Evolutionary conservation across 2,329 filamentous ascomycete genomes (phyloP).

Genomic region (Niveomyces coronatus): DNA sequence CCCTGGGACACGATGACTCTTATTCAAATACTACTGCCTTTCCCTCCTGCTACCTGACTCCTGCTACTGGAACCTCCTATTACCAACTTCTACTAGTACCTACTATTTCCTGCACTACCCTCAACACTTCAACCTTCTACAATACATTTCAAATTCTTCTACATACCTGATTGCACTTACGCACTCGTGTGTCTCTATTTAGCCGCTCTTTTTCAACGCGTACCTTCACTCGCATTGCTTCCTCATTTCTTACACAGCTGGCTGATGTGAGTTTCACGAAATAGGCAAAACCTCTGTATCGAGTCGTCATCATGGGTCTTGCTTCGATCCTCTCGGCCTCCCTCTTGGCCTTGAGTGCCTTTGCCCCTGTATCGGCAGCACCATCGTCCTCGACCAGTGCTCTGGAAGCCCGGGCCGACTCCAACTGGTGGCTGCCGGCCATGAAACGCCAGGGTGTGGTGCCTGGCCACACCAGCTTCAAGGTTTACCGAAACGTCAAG

Average conservation of each 20-base stretch:
- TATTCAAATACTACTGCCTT: slow-evolving; percentile 2
- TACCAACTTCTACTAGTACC: too few relatives aligned
- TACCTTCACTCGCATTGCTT: slow-evolving; percentile 1
- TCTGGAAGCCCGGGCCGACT: slow-evolving; percentile 19
- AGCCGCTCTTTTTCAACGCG: too few relatives aligned
- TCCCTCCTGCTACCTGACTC: not conserved
- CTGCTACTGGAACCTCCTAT: too few relatives aligned
- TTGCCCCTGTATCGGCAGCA: slow-evolving; percentile 9
- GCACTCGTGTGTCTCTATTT: too few relatives aligned
- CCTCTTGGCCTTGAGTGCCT: slow-evolving; percentile 9
- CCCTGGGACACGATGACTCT: not conserved
- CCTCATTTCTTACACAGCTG: not conserved
- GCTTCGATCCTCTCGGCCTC: slow-evolving; percentile 8
- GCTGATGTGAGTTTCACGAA: not conserved
- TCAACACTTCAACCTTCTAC: not conserved
- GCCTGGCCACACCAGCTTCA: slow-evolving; percentile 47
- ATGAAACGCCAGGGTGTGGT: slow-evolving; percentile 60
- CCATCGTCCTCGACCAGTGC: slow-evolving; percentile 6
- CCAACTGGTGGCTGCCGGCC: slow-evolving; percentile 60
- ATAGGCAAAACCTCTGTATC: not conserved
- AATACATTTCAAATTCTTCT: slow-evolving; percentile 1
- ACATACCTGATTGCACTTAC: not conserved
- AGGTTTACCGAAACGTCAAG: slow-evolving; percentile 67
- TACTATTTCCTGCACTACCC: slow-evolving; percentile 5
- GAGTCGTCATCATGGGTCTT: slow-evolving; percentile 8